Evolutionary conservation across 768 basidiomycete species (phyloP).

Genomic region (Leccinellum albellum): DNA sequence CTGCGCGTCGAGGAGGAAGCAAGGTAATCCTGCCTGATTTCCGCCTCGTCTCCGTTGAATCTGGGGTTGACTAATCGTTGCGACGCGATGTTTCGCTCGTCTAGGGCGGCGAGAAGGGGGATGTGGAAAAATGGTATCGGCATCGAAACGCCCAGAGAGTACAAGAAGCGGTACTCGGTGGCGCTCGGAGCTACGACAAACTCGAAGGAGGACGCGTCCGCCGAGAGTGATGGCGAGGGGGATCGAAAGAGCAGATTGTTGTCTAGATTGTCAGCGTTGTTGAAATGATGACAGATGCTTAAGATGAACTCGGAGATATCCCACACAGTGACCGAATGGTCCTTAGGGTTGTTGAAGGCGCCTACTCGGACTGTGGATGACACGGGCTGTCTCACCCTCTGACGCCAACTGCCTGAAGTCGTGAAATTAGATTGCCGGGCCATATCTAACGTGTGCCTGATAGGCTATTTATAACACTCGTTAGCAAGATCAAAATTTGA

Average conservation of each 20-base stretch:
- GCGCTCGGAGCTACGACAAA: conserved; percentile 7
- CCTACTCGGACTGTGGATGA: background rate
- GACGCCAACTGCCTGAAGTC: no score
- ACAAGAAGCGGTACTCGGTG: conserved; percentile 63
- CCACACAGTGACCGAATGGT: background rate
- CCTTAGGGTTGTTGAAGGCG: background rate
- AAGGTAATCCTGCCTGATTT: conserved; percentile 39
- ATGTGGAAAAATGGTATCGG: conserved; percentile 63
- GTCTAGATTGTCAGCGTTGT: conserved; percentile 4
- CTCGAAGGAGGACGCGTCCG: background rate
- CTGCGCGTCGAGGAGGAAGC: conserved; percentile 60
- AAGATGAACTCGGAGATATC: background rate
- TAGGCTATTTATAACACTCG: background rate
- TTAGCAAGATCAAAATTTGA: background rate
- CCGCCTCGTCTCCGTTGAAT: background rate
- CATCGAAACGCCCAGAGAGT: conserved; percentile 72
- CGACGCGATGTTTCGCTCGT: background rate
- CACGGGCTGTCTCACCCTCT: no score
- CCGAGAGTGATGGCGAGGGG: background rate
- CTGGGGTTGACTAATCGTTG: background rate
- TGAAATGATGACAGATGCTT: background rate
- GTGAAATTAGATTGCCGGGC: background rate
- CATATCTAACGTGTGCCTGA: background rate
- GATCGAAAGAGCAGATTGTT: background rate
- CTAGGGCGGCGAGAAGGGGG: conserved; percentile 58